A percentile compares a stretch with the other conserved stretches of the same genome.
Conservation (phyloP, 2,329 filamentous ascomycete species). For the Monilinia vaccinii-corymbosi region DNA sequence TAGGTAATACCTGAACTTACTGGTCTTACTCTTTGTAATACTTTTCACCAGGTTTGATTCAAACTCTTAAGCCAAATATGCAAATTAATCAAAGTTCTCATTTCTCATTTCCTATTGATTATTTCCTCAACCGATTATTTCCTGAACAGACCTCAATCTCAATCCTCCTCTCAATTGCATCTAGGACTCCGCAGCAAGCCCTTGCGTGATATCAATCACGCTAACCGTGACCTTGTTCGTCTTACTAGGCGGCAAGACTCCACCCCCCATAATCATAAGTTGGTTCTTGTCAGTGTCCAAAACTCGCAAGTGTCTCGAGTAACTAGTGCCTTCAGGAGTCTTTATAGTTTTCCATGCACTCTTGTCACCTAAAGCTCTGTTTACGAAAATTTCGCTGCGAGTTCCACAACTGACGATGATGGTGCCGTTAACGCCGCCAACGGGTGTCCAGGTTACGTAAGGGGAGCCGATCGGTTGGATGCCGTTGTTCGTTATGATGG, state of each 20-base stretch:
- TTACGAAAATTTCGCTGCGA: conserved; percentile 24
- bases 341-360: conserved; percentile 23
- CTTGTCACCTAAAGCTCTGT: conserved; percentile 23
- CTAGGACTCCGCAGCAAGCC: conserved; percentile 10
- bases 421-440: conserved; percentile 26
- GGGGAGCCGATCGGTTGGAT: conserved; percentile 25
- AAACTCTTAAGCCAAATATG: too few relatives aligned
- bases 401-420: conserved; percentile 25
- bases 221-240: conserved; percentile 27
- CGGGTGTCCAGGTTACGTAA: conserved; percentile 25
- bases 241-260: conserved; percentile 23
- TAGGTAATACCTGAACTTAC: conserved; percentile 27
- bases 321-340: conserved; percentile 23
- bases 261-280: conserved; percentile 27
- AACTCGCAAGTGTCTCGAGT: conserved; percentile 26
- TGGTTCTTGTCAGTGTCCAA: conserved; percentile 22
- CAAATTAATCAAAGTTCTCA: too few relatives aligned
- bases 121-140: too few relatives aligned
- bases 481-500: conserved; percentile 21
- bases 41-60: too few relatives aligned
- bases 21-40: too few relatives aligned
- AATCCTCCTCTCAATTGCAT: too few relatives aligned
- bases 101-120: too few relatives aligned
- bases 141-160: too few relatives aligned
- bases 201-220: conserved; percentile 24